Evolutionary conservation across 768 basidiomycete genomes (phyloP).

Genomic region (Lactarius hatsudake): DNA sequence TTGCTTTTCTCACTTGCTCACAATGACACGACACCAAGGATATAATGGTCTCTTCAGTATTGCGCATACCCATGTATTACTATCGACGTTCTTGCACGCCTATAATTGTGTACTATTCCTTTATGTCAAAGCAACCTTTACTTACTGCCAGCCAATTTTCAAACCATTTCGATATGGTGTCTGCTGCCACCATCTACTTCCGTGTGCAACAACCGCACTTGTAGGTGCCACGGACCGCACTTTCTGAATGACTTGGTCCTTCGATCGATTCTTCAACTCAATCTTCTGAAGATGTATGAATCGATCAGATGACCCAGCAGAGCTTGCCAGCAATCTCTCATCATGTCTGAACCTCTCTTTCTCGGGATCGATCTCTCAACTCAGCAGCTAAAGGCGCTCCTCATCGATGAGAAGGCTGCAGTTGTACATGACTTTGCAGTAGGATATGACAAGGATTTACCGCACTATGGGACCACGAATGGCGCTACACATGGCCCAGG

Average conservation of each 20-base stretch:
- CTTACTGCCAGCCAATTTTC: too few relatives aligned
- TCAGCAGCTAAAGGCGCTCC: conserved; percentile 76
- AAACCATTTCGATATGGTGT: too few relatives aligned
- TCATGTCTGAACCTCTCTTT: conserved; percentile 43
- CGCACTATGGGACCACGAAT: conserved; percentile 61
- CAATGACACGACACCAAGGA: background rate
- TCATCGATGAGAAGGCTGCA: conserved; percentile 54
- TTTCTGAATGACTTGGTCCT: too few relatives aligned
- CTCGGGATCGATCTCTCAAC: conserved; percentile 87
- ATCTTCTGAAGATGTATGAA: background rate
- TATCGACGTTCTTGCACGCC: background rate
- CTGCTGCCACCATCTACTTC: too few relatives aligned
- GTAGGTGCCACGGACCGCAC: too few relatives aligned
- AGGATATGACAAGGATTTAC: conserved; percentile 78
- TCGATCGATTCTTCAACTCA: background rate
- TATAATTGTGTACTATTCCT: conserved; percentile 8
- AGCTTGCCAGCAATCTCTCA: background rate
- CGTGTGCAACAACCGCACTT: too few relatives aligned
- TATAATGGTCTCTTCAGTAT: background rate
- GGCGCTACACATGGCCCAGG: conserved; percentile 64
- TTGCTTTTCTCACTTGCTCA: background rate
- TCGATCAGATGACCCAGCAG: background rate
- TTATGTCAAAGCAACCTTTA: too few relatives aligned
- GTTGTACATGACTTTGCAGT: conserved; percentile 70
- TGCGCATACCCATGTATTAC: background rate